phyloP scores from a whole-genome alignment of 352 stramenopile species.

The Phytophthora pistaciae region DNA sequence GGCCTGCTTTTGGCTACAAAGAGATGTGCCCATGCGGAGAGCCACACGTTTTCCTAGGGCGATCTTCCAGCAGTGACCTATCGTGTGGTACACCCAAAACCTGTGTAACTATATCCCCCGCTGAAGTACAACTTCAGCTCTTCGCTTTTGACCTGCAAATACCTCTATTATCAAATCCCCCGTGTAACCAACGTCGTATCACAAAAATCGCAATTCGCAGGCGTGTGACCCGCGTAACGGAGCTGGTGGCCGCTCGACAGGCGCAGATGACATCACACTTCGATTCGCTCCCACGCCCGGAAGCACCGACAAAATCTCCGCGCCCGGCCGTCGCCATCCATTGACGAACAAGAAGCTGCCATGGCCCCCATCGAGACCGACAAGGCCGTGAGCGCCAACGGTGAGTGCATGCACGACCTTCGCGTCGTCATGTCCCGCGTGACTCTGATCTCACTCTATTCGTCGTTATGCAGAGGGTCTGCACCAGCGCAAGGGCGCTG shows the following conservation, averaged over 20 bases:
- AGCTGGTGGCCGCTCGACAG: slow-evolving; percentile 1
- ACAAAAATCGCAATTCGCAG: background rate
- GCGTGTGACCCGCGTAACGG: background rate
- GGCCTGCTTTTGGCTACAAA: slow-evolving; percentile 31
- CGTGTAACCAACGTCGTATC: background rate
- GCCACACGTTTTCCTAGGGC: slow-evolving; percentile 30
- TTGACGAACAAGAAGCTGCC: slow-evolving; percentile 18
- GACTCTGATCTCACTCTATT: background rate
- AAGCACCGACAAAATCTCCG: slow-evolving; percentile 36
- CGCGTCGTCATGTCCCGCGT: background rate
- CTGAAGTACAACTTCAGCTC: background rate
- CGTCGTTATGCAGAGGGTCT: slow-evolving; percentile 40
- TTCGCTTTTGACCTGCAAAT: background rate
- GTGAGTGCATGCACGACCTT: slow-evolving; percentile 9
- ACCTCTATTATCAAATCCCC: background rate
- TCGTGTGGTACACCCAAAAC: slow-evolving; percentile 1
- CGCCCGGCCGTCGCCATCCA: background rate
- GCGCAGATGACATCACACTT: slow-evolving; percentile 47
- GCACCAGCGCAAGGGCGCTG: slow-evolving; percentile 64
- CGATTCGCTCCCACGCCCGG: slow-evolving; percentile 33
- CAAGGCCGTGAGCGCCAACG: slow-evolving; percentile 28
- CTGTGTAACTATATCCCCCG: background rate
- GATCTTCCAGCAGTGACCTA: slow-evolving; percentile 32
- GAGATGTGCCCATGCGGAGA: slow-evolving; percentile 23
- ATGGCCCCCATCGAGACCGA: slow-evolving; percentile 49